Evolutionary conservation across 768 basidiomycete genomes (phyloP), one percentile per base, ranked within the genome.

Genomic region (Multifurca ochricompacta): DNA sequence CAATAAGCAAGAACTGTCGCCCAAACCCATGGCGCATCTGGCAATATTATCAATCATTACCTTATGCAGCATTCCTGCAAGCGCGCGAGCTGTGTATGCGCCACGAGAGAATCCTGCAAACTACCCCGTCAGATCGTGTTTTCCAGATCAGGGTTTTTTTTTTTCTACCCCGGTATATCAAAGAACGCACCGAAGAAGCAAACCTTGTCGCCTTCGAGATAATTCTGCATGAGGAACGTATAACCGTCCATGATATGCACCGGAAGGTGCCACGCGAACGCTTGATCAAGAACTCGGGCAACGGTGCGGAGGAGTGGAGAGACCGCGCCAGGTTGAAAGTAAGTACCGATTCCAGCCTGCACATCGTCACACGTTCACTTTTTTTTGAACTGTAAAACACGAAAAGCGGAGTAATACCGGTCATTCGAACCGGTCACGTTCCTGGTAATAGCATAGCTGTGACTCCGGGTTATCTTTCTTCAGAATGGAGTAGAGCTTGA

Each of bases 251-350:
- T 32, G 31, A 32, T 32, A 68, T 88, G 87, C 2, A 63, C 76
- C 47, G 82, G 78, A 35, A 89, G 70, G 62, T 83, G 87, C 86
- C 84, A 87, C 21, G 87, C 88, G 53, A 87, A 68, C 0, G 83
- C 86, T 44, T 77, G 66, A 60, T 90, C 88, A 83, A 54, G 11
- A 83, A 63, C 62, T 80, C 81, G 6, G 84, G 85, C 0, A 72
- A 60, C 78, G 79, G 77, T 41, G 31, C 73, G 66, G 59, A 78
- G 79, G 14, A 81, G 2, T 1, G 85, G 83, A 1, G 80, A 77
- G n/a, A 87, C 81, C 14, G 78, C 74, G 0, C 84, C 82, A 1
- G 85, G 82, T 73, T 71, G 64, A 73, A 81, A 70, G 68, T 77
- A 76, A 0, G 71, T 72, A 5, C 73, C 74, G 4, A 79, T 53